phyloP scores from a whole-genome alignment of 805 yeast species.

The Metschnikowia rubicola region DNA sequence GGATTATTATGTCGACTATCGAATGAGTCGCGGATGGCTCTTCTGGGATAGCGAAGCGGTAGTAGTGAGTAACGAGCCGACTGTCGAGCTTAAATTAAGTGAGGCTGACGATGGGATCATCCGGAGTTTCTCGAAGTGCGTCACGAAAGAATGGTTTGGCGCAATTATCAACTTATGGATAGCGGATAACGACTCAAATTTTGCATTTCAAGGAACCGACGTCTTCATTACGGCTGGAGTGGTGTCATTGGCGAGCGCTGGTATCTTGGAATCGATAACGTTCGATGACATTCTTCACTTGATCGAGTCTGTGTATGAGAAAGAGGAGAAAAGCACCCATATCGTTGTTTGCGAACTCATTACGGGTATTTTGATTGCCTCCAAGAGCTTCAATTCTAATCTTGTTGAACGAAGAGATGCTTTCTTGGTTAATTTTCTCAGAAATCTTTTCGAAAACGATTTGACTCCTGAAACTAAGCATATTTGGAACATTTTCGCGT shows the following conservation, averaged over 20 bases:
- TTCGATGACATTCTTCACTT: constrained; percentile 52
- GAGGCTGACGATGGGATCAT: constrained; percentile 43
- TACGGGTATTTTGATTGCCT: constrained; percentile 57
- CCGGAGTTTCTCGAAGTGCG: constrained; percentile 36
- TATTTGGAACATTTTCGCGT: constrained; percentile 72
- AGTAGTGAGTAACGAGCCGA: constrained; percentile 40
- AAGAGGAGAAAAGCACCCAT: constrained; percentile 72
- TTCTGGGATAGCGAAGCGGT: constrained; percentile 64
- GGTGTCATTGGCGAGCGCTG: constrained; percentile 46
- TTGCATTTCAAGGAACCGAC: constrained; percentile 62
- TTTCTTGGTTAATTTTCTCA: constrained; percentile 44
- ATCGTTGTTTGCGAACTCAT: constrained; percentile 70
- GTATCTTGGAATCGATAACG: constrained; percentile 37
- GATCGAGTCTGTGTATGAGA: constrained; percentile 49
- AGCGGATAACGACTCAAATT: constrained; percentile 65
- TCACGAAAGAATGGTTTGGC: constrained; percentile 59
- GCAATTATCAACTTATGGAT: constrained; percentile 49
- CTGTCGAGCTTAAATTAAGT: constrained; percentile 28
- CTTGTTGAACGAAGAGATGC: constrained; percentile 40
- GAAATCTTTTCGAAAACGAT: constrained; percentile 48
- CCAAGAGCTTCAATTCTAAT: constrained; percentile 39
- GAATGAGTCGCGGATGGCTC: constrained; percentile 60
- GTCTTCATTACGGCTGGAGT: constrained; percentile 55
- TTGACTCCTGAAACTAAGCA: constrained; percentile 69
- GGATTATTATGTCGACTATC: constrained; percentile 54